A percentile compares a stretch with the other conserved stretches of the same genome.
Evolutionary conservation across 1,284 basidiomycete genomes (phyloP).

Genomic region (Ceraceosorus bombacis): DNA sequence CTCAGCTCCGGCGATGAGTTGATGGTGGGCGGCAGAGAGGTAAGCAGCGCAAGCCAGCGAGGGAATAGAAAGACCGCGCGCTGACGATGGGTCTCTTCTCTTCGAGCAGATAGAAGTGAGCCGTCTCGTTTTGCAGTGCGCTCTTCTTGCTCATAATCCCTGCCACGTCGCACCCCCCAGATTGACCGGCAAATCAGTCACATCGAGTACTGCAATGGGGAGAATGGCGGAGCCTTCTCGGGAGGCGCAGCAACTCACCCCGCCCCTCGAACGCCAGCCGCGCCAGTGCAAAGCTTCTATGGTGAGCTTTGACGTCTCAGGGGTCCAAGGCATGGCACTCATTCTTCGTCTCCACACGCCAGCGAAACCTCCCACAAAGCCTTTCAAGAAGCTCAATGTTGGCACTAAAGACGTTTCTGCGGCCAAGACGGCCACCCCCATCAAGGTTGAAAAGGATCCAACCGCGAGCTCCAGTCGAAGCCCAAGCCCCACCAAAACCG

Average conservation of each 20-base stretch:
- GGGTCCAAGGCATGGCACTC: too few relatives aligned
- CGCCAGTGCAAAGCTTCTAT: background rate
- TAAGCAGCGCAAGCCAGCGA: background rate
- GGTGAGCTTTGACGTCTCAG: background rate
- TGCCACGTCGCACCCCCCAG: background rate
- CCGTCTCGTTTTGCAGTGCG: background rate
- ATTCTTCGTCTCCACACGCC: too few relatives aligned
- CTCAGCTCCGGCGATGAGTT: conserved; percentile 28
- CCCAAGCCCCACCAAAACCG: background rate
- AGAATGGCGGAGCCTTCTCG: too few relatives aligned
- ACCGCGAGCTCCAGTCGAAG: background rate
- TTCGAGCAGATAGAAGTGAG: background rate
- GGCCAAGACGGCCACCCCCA: too few relatives aligned
- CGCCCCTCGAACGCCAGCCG: too few relatives aligned
- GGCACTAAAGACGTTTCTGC: too few relatives aligned
- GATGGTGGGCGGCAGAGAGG: conserved; percentile 32
- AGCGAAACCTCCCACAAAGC: too few relatives aligned
- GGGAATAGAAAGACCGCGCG: background rate
- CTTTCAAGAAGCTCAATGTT: too few relatives aligned
- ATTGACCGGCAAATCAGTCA: background rate
- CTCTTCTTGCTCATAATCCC: background rate
- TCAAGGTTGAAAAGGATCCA: too few relatives aligned
- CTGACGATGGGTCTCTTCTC: background rate
- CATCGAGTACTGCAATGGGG: background rate
- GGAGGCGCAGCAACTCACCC: too few relatives aligned